Conservation (phyloP, 2,329 filamentous ascomycete genomes). For the Microcyclosporella mali region DNA sequence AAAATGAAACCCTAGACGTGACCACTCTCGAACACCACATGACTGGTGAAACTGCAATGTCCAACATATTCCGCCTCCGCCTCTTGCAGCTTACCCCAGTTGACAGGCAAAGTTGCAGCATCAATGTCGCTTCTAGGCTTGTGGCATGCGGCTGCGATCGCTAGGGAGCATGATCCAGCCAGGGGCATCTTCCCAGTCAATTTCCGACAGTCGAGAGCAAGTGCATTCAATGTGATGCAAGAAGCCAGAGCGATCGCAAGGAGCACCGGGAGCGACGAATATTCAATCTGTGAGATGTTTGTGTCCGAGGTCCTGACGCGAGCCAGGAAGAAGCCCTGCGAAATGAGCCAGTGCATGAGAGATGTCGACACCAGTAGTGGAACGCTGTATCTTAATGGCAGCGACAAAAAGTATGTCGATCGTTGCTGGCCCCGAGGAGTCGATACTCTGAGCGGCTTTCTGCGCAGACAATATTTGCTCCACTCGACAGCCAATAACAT, state of each 20-base stretch:
- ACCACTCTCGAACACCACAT: no score
- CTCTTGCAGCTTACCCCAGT: conserved; percentile 1
- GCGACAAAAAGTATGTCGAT: conserved; percentile 36
- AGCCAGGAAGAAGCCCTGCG: conserved; percentile 40
- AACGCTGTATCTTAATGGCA: conserved; percentile 36
- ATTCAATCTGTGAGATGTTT: conserved; percentile 7
- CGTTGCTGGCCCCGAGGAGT: conserved; percentile 33
- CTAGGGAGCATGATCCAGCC: conserved; percentile 3
- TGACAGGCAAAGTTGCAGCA: conserved; percentile 2
- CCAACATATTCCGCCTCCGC: background rate
- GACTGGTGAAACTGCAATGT: conserved; percentile 8
- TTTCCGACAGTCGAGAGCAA: conserved; percentile 4
- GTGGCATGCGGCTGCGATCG: conserved; percentile 6
- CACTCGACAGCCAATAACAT: conserved; percentile 37
- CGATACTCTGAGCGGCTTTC: conserved; percentile 36
- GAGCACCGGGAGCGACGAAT: conserved; percentile 8
- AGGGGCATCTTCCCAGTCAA: conserved; percentile 7
- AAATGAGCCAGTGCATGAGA: conserved; percentile 42
- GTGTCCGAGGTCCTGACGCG: conserved; percentile 22
- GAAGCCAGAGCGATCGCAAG: conserved; percentile 8
- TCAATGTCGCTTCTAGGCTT: conserved; percentile 2
- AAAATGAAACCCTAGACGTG: no score
- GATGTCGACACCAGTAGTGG: conserved; percentile 34
- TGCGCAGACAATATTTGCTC: conserved; percentile 30
- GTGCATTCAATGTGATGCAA: background rate